These are phyloP conservation scores for Trypanosoma vivax DNA, from an alignment of 208 protist genomes.

Conservation along the genomic window DNA sequence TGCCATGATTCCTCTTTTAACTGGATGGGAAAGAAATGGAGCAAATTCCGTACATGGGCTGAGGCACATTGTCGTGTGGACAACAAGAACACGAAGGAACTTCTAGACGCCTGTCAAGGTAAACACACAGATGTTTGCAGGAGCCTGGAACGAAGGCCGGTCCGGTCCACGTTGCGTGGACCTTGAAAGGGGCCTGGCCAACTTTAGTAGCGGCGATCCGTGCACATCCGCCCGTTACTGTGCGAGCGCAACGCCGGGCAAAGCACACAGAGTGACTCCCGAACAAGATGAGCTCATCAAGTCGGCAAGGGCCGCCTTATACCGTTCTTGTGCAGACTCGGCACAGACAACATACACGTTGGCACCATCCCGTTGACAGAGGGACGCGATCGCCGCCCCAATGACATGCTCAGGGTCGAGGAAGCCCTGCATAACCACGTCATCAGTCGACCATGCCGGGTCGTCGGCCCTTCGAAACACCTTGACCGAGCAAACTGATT, in stretches of 20 bases:
- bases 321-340: slow-evolving; percentile 8
- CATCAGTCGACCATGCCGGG: slow-evolving; percentile 12
- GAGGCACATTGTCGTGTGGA: too few species aligned
- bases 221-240: slow-evolving; percentile 22
- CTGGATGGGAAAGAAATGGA: too few species aligned
- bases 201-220: too few species aligned
- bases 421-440: slow-evolving; percentile 18
- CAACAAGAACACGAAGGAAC: too few species aligned
- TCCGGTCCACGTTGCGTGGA: too few species aligned
- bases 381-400: slow-evolving; percentile 16
- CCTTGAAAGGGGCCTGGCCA: too few species aligned
- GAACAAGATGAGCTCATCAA: slow-evolving; percentile 1
- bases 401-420: slow-evolving; percentile 23
- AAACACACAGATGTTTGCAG: too few species aligned
- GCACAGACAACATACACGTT: slow-evolving; percentile 19
- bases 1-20: too few species aligned
- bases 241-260: slow-evolving; percentile 7
- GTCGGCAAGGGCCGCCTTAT: slow-evolving; percentile 6
- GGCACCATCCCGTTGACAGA: background rate
- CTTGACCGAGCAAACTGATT: slow-evolving; percentile 9
- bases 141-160: too few species aligned
- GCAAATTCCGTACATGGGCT: too few species aligned
- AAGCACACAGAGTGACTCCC: slow-evolving; percentile 8
- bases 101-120: too few species aligned
- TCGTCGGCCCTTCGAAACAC: slow-evolving; percentile 14